These are phyloP conservation scores for Aspergillus sparsus DNA, from an alignment of 495 filamentous ascomycete species.

Conservation along the genomic window DNA sequence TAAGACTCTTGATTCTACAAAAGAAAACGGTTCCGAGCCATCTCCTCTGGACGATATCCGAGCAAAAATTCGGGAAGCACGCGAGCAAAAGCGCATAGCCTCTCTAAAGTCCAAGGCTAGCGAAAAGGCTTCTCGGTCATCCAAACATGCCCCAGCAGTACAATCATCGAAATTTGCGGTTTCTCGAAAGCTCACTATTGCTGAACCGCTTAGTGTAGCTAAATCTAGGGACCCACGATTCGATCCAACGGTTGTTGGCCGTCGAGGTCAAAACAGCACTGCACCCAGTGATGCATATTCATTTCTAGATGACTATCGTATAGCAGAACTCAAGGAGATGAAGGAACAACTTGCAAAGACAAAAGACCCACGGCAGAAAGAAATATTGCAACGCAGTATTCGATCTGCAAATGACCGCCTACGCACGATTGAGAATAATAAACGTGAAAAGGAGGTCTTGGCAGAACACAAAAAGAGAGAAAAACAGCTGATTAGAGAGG, in stretches of 20 bases:
- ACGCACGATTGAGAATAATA: constrained; percentile 66
- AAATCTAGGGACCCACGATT: constrained; percentile 85
- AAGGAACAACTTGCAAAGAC: constrained; percentile 63
- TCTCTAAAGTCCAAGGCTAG: constrained; percentile 38
- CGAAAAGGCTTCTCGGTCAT: constrained; percentile 54
- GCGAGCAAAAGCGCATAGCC: constrained; percentile 43
- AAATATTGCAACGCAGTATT: constrained; percentile 65
- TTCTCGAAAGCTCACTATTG: constrained; percentile 70
- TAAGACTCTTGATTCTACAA: constrained; percentile 16
- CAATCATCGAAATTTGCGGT: constrained; percentile 81
- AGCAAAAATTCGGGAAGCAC: constrained; percentile 42
- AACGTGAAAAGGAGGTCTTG: constrained; percentile 63
- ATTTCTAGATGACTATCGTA: constrained; percentile 84
- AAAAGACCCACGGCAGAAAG: constrained; percentile 61
- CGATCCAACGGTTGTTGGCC: constrained; percentile 55
- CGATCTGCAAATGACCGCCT: constrained; percentile 68
- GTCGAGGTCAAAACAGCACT: constrained; percentile 32
- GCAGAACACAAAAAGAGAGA: constrained; percentile 76
- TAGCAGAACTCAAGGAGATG: constrained; percentile 73
- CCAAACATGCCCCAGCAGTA: constrained; percentile 85
- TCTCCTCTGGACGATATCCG: constrained; percentile 43
- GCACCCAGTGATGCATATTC: constrained; percentile 70
- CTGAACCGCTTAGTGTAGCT: constrained; percentile 49
- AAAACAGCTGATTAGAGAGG: constrained; percentile 77
- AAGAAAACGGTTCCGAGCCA: constrained; percentile 20